These are phyloP conservation scores for Rhynchosporium agropyri DNA, from an alignment of 2,329 filamentous ascomycete genomes.

Conservation along the genomic window DNA sequence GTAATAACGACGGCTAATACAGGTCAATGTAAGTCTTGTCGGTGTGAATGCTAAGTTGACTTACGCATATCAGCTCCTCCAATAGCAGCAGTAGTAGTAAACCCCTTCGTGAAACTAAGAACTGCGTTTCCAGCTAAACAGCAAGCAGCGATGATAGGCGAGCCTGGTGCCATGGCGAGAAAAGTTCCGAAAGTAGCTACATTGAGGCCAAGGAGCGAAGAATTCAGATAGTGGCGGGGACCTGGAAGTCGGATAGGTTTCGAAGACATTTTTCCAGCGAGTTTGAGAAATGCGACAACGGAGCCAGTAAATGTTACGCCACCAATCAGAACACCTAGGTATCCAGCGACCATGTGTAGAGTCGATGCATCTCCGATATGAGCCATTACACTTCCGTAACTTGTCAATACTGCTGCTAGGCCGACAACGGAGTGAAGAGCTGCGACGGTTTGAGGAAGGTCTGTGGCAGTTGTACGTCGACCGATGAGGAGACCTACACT, in stretches of 20 bases:
- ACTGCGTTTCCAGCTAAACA: constrained; percentile 76
- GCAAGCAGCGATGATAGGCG: constrained; percentile 75
- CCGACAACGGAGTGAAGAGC: constrained; percentile 89
- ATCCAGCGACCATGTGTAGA: constrained; percentile 82
- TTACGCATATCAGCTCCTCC: constrained; percentile 89
- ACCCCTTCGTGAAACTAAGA: constrained; percentile 83
- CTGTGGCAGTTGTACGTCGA: constrained; percentile 83
- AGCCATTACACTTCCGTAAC: constrained; percentile 82
- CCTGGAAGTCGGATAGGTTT: constrained; percentile 73
- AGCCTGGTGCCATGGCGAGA: constrained; percentile 77
- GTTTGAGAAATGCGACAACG: constrained; percentile 85
- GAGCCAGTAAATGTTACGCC: constrained; percentile 91
- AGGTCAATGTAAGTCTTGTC: constrained; percentile 27
- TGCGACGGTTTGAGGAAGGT: constrained; percentile 86
- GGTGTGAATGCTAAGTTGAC: constrained; percentile 22
- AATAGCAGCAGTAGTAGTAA: constrained; percentile 84
- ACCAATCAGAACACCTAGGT: constrained; percentile 82
- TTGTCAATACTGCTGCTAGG: constrained; percentile 84
- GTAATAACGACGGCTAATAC: constrained; percentile 77
- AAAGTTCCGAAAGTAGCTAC: constrained; percentile 83
- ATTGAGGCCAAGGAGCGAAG: constrained; percentile 73
- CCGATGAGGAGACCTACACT: constrained; percentile 71
- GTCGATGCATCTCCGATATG: constrained; percentile 71
- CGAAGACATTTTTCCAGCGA: constrained; percentile 81
- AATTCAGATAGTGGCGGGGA: constrained; percentile 72